phyloP scores from a whole-genome alignment of 495 filamentous ascomycete genomes.

The Rostrohypoxylon terebratum region DNA sequence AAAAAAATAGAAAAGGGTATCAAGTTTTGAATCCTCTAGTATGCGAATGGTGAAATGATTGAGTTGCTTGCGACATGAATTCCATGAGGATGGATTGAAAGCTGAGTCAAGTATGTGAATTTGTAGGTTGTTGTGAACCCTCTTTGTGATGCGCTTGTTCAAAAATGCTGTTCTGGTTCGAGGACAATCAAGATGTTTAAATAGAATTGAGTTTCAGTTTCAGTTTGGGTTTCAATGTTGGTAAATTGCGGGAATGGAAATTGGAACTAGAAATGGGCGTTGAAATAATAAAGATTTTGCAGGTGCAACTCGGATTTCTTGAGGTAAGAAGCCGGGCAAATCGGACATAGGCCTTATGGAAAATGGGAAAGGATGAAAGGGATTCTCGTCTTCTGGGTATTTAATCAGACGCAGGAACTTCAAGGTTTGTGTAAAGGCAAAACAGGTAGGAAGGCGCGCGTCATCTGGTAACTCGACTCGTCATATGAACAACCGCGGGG shows the following conservation, averaged over 20 bases:
- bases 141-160: conserved; percentile 31
- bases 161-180: neutral
- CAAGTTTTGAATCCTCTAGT: conserved; percentile 48
- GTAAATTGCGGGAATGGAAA: conserved; percentile 2
- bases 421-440: conserved; percentile 1
- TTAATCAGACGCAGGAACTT: conserved; percentile 19
- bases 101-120: neutral
- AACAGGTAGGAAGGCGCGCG: conserved; percentile 7
- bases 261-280: neutral
- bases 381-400: conserved; percentile 20
- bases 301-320: conserved; percentile 33
- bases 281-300: conserved; percentile 36
- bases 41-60: conserved; percentile 40
- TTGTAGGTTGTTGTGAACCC: conserved; percentile 2
- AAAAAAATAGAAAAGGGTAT: conserved; percentile 27
- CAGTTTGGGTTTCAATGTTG: no score
- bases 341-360: conserved; percentile 31
- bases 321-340: conserved; percentile 16
- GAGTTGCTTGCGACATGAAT: conserved; percentile 45
- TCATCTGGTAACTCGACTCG: conserved; percentile 22
- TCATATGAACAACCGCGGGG: conserved; percentile 41
- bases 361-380: conserved; percentile 15
- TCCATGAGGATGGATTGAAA: conserved; percentile 48
- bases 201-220: neutral
- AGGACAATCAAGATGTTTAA: conserved; percentile 3